Evolutionary conservation across 179 eudicot species (phyloP).

Genomic region (Silene noctiflora): DNA sequence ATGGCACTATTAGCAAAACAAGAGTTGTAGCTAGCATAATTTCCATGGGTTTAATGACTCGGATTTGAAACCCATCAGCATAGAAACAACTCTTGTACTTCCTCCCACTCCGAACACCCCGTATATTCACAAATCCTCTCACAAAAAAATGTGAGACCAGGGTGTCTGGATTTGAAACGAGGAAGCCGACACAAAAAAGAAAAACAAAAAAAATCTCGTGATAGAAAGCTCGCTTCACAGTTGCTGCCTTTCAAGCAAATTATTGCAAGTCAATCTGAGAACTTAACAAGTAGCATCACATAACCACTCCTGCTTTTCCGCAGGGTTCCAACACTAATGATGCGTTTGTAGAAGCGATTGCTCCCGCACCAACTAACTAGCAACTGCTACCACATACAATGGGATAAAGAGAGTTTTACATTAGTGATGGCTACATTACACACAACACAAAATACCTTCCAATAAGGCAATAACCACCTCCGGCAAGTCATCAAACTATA

Average conservation of each 20-base stretch:
- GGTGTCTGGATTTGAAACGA: too few relatives aligned
- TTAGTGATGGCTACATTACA: slow-evolving; percentile 25
- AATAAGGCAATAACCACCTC: slow-evolving; percentile 40
- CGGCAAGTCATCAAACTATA: slow-evolving; percentile 37
- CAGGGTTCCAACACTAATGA: slow-evolving; percentile 24
- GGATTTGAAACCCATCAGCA: background rate
- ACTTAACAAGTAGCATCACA: slow-evolving; percentile 22
- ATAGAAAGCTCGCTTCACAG: slow-evolving; percentile 18
- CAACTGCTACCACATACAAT: slow-evolving; percentile 30
- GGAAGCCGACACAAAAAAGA: too few relatives aligned
- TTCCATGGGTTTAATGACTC: background rate
- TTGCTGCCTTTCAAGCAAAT: slow-evolving; percentile 22
- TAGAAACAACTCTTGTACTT: background rate
- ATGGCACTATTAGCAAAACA: too few relatives aligned
- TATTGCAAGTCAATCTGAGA: slow-evolving; percentile 13
- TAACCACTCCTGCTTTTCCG: slow-evolving; percentile 33
- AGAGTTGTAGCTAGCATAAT: too few relatives aligned
- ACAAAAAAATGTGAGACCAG: too few relatives aligned
- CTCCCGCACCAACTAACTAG: slow-evolving; percentile 6
- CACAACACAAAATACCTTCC: slow-evolving; percentile 20
- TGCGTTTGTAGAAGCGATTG: background rate
- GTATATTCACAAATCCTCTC: too few relatives aligned
- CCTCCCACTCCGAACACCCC: background rate
- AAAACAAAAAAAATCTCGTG: slow-evolving; percentile 11
- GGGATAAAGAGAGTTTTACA: slow-evolving; percentile 18